phyloP scores from a whole-genome alignment of 78 protist genomes.

The Speleostelium caveatum region DNA sequence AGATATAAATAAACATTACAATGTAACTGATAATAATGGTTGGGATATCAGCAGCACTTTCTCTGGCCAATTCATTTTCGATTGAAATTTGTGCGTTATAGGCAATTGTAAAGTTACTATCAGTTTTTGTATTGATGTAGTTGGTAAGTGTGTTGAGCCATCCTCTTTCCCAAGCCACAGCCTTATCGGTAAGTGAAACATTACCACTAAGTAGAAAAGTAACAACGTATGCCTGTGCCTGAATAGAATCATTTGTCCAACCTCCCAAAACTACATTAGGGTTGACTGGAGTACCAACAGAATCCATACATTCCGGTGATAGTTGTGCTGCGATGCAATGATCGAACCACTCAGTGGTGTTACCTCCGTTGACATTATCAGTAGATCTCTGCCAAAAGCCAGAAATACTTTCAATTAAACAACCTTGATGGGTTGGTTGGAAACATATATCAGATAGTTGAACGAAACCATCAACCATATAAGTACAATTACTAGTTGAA shows the following conservation, averaged over 20 bases:
- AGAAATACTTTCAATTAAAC: conserved; percentile 34
- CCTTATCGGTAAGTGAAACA: neutral
- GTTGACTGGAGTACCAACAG: conserved; percentile 54
- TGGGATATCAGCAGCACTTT: conserved; percentile 71
- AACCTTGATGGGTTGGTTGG: conserved; percentile 52
- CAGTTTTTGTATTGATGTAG: neutral
- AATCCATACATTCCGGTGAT: conserved; percentile 25
- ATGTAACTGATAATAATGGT: conserved; percentile 59
- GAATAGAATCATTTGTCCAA: conserved; percentile 24
- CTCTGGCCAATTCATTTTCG: conserved; percentile 81
- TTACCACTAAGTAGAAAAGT: conserved; percentile 50
- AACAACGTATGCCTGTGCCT: conserved; percentile 36
- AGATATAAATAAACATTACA: conserved; percentile 84
- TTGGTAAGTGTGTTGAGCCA: conserved; percentile 8
- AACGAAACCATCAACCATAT: neutral
- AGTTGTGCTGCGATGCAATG: neutral
- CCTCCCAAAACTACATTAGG: conserved; percentile 65
- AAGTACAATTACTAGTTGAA: neutral
- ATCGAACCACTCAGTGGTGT: neutral
- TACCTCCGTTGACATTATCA: neutral
- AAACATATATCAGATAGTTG: conserved; percentile 31
- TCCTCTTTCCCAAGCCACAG: conserved; percentile 61
- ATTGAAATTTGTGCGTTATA: conserved; percentile 59
- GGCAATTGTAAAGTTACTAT: neutral
- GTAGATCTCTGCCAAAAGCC: conserved; percentile 48